Evolutionary conservation across 352 stramenopile species (phyloP).

Genomic region (Globisporangium sylvaticum): DNA sequence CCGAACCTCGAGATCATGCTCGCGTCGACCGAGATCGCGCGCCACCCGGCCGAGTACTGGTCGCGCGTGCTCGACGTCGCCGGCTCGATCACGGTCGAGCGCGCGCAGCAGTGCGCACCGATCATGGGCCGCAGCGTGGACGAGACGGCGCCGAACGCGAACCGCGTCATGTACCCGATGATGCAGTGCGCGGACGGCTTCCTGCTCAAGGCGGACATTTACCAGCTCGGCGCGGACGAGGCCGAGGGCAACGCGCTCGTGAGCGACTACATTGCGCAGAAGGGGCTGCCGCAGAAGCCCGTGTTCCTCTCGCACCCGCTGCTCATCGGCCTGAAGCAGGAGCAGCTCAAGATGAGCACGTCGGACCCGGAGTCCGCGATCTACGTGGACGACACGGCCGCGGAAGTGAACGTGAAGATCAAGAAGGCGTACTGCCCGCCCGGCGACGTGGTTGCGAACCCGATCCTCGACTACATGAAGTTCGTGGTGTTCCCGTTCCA

Average conservation of each 20-base stretch:
- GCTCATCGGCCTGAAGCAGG: slow-evolving; percentile 97
- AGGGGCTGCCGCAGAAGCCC: slow-evolving; percentile 62
- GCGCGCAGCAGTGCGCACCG: slow-evolving; percentile 97
- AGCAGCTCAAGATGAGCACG: slow-evolving; percentile 99
- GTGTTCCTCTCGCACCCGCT: slow-evolving; percentile 98
- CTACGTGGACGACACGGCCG: slow-evolving; percentile 96
- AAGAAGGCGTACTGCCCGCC: slow-evolving; percentile 98
- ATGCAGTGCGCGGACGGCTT: slow-evolving; percentile 99
- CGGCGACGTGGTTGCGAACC: slow-evolving; percentile 88
- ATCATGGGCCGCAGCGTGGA: slow-evolving; percentile 96
- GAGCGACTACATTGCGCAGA: slow-evolving; percentile 95
- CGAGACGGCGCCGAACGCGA: slow-evolving; percentile 86
- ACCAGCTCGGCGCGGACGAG: slow-evolving; percentile 98
- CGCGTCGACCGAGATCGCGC: slow-evolving; percentile 94
- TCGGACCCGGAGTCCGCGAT: slow-evolving; percentile 96
- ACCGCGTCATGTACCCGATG: slow-evolving; percentile 94
- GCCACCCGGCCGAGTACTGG: slow-evolving; percentile 90
- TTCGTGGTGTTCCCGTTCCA: slow-evolving; percentile 92
- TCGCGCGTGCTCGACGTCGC: slow-evolving; percentile 91
- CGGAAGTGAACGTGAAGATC: slow-evolving; percentile 96
- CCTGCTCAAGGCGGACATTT: slow-evolving; percentile 98
- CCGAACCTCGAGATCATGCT: slow-evolving; percentile 97
- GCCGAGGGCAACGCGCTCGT: slow-evolving; percentile 94
- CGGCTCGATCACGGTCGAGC: slow-evolving; percentile 83
- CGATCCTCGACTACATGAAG: slow-evolving; percentile 96